Percentiles rank a stretch among this genome's conserved stretches.
phyloP scores from a whole-genome alignment of 805 yeast species.

The Kluyveromyces dobzhanskii region DNA sequence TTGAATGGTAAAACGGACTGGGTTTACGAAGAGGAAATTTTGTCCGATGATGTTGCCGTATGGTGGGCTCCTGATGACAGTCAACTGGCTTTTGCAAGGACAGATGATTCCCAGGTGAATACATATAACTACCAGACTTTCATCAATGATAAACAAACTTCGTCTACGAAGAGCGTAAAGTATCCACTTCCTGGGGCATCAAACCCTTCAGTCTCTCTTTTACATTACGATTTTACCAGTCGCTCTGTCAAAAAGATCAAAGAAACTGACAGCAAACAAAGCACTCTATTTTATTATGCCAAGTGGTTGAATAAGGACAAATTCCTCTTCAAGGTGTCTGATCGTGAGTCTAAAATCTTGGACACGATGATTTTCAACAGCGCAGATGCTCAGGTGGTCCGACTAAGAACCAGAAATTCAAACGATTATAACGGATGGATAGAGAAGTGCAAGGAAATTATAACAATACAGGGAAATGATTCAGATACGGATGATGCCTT shows the following conservation, averaged over 20 bases:
- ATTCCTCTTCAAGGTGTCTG: slow-evolving; percentile 51
- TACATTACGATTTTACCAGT: slow-evolving; percentile 32
- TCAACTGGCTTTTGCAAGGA: slow-evolving; percentile 43
- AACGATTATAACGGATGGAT: slow-evolving; percentile 48
- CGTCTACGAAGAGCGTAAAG: slow-evolving; percentile 37
- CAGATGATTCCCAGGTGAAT: slow-evolving; percentile 54
- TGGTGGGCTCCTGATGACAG: slow-evolving; percentile 71
- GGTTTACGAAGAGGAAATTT: slow-evolving; percentile 79
- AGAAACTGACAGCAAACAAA: slow-evolving; percentile 14
- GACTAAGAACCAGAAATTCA: slow-evolving; percentile 39
- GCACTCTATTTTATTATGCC: slow-evolving; percentile 48
- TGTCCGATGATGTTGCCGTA: slow-evolving; percentile 46
- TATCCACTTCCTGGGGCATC: slow-evolving; percentile 69
- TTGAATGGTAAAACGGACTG: slow-evolving; percentile 72
- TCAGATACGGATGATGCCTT: slow-evolving; percentile 39
- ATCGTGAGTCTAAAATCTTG: slow-evolving; percentile 50
- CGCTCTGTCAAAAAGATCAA: slow-evolving; percentile 18
- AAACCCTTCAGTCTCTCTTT: slow-evolving; percentile 48
- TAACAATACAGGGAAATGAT: slow-evolving; percentile 31
- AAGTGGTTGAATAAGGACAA: slow-evolving; percentile 46
- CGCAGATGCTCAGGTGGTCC: slow-evolving; percentile 22
- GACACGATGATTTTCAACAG: slow-evolving; percentile 41
- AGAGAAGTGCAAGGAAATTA: slow-evolving; percentile 38
- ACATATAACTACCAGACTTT: slow-evolving; percentile 45
- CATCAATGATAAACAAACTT: slow-evolving; percentile 35